Evolutionary conservation across 2,329 filamentous ascomycete species (phyloP).

Genomic region (Cladosporium halotolerans): DNA sequence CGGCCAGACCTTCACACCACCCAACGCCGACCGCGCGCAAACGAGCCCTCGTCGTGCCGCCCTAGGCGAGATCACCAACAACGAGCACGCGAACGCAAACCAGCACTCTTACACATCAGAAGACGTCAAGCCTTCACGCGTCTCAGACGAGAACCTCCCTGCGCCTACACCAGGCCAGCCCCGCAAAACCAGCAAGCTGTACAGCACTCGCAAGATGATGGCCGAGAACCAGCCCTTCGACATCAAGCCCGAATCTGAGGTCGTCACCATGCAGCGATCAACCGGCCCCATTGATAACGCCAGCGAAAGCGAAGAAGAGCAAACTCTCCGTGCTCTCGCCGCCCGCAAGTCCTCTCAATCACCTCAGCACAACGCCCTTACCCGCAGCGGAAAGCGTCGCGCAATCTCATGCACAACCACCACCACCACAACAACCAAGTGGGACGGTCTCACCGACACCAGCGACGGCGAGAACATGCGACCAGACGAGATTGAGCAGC

Average conservation of each 20-base stretch:
- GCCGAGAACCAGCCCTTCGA: constrained; percentile 43
- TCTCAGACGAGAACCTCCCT: constrained; percentile 86
- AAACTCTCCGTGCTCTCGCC: constrained; percentile 68
- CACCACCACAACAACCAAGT: constrained; percentile 52
- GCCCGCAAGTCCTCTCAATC: constrained; percentile 60
- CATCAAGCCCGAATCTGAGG: constrained; percentile 52
- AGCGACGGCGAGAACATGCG: constrained; percentile 42
- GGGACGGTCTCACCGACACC: constrained; percentile 37
- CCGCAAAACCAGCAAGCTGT: constrained; percentile 74
- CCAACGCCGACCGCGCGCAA: constrained; percentile 63
- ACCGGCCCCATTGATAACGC: constrained; percentile 47
- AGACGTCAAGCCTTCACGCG: constrained; percentile 42
- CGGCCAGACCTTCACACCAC: constrained; percentile 73
- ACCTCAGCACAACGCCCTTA: constrained; percentile 55
- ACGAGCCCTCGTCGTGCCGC: constrained; percentile 59
- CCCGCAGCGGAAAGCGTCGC: constrained; percentile 55
- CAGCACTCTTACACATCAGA: constrained; percentile 18
- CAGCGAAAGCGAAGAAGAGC: constrained; percentile 81
- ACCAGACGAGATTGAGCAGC: constrained; percentile 23
- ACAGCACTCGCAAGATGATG: constrained; percentile 58
- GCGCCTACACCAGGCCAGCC: constrained; percentile 94
- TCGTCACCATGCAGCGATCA: constrained; percentile 54
- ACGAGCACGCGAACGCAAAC: constrained; percentile 51
- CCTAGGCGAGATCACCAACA: constrained; percentile 88
- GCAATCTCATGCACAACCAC: constrained; percentile 71